phyloP scores from a whole-genome alignment of 768 basidiomycete species.

The Daedaleopsis sinensis region DNA sequence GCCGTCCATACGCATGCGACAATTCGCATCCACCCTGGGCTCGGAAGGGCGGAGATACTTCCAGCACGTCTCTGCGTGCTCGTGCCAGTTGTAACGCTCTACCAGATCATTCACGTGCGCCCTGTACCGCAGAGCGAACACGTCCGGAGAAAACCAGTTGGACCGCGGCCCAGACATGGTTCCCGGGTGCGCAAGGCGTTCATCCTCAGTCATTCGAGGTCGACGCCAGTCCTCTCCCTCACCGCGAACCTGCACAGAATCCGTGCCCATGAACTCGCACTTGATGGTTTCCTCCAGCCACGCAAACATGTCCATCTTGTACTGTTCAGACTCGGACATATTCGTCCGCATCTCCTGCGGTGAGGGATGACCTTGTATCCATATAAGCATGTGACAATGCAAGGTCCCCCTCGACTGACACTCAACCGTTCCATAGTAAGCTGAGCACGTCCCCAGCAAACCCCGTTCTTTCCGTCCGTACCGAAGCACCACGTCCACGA shows the following conservation, averaged over 20 bases:
- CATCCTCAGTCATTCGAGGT: neutral
- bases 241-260: neutral
- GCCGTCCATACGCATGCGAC: slow-evolving; percentile 18
- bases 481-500: neutral
- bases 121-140: neutral
- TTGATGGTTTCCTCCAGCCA: slow-evolving; percentile 1
- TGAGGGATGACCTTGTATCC: slow-evolving; percentile 29
- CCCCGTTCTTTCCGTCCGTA: neutral
- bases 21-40: slow-evolving; percentile 1
- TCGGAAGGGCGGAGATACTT: slow-evolving; percentile 17
- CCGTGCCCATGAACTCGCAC: neutral
- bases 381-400: slow-evolving; percentile 37
- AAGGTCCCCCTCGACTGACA: slow-evolving; percentile 32
- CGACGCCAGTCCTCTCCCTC: neutral
- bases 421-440: slow-evolving; percentile 32
- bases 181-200: neutral
- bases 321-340: slow-evolving; percentile 1
- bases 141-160: neutral
- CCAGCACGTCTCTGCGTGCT: slow-evolving; percentile 19
- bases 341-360: slow-evolving; percentile 24
- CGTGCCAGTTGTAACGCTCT: slow-evolving; percentile 4
- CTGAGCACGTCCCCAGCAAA: slow-evolving; percentile 18
- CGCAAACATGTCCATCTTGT: neutral
- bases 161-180: neutral
- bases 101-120: neutral